A percentile compares a stretch with the other conserved stretches of the same genome.
These are phyloP conservation scores for Athelia sp. DNA, from an alignment of 1,284 basidiomycete genomes.

Conservation along the genomic window DNA sequence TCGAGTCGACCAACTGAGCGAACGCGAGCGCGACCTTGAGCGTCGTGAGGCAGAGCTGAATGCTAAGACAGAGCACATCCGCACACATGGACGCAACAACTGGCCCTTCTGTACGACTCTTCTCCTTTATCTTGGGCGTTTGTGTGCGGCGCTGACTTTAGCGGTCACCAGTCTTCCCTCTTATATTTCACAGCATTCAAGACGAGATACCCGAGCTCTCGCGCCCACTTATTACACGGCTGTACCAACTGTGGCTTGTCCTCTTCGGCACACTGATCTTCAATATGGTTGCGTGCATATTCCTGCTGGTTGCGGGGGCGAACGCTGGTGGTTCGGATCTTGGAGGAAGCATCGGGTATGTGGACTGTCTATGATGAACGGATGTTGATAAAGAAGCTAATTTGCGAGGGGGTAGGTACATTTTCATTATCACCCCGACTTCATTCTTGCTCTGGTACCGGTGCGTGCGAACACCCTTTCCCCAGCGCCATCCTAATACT, in stretches of 20 bases:
- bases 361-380: slow-evolving; percentile 13
- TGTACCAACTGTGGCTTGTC: slow-evolving; percentile 88
- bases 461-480: slow-evolving; percentile 35
- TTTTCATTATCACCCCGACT: slow-evolving; percentile 74
- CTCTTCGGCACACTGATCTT: slow-evolving; percentile 75
- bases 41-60: slow-evolving; percentile 69
- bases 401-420: slow-evolving; percentile 50
- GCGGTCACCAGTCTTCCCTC: slow-evolving; percentile 69
- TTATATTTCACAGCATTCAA: slow-evolving; percentile 90
- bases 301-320: slow-evolving; percentile 76
- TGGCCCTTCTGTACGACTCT: slow-evolving; percentile 75
- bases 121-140: slow-evolving; percentile 9
- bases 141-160: slow-evolving; percentile 14
- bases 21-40: slow-evolving; percentile 77
- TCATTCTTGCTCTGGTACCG: slow-evolving; percentile 94
- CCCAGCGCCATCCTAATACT: too few species aligned
- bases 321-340: slow-evolving; percentile 78
- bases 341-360: slow-evolving; percentile 74
- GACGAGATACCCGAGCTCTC: slow-evolving; percentile 86
- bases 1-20: slow-evolving; percentile 50
- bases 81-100: slow-evolving; percentile 81
- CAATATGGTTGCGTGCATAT: slow-evolving; percentile 90
- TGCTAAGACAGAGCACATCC: slow-evolving; percentile 66
- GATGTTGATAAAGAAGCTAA: slow-evolving; percentile 5
- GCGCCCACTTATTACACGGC: slow-evolving; percentile 73